phyloP scores from a whole-genome alignment of 345 rosid genomes.

The Excoecaria agallocha region DNA sequence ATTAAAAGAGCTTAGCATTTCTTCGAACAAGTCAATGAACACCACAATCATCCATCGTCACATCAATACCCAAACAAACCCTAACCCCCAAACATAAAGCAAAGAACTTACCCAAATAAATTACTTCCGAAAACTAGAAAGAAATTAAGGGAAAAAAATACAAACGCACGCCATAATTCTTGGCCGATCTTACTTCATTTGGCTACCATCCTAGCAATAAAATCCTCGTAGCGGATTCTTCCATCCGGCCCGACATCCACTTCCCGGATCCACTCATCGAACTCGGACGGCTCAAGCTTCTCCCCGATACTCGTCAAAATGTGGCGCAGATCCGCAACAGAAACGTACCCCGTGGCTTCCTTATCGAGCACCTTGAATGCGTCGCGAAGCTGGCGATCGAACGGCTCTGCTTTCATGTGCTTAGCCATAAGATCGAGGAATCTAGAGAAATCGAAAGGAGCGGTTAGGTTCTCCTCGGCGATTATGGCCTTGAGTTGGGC shows the following conservation, averaged over 20 bases:
- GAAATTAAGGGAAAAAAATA: conserved; percentile 1
- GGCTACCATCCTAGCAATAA: conserved; percentile 92
- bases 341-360: conserved; percentile 80
- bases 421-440: conserved; percentile 91
- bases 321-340: conserved; percentile 93
- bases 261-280: conserved; percentile 99
- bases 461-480: conserved; percentile 61
- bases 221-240: conserved; percentile 89
- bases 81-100: conserved; percentile 12
- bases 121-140: conserved; percentile 11
- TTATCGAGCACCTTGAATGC: conserved; percentile 95
- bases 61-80: conserved; percentile 22
- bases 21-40: conserved; percentile 27
- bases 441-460: conserved; percentile 84
- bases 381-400: conserved; percentile 95
- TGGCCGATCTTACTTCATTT: conserved; percentile 47
- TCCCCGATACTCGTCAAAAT: conserved; percentile 89
- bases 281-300: conserved; percentile 88
- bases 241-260: conserved; percentile 93
- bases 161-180: conserved; percentile 1
- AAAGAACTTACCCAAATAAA: not conserved
- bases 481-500: conserved; percentile 78
- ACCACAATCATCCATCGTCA: conserved; percentile 9
- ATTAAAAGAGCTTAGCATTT: conserved; percentile 22
- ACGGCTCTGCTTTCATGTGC: conserved; percentile 87